Evolutionary conservation across 1,284 basidiomycete genomes (phyloP).

Genomic region (Agaricales sp.): DNA sequence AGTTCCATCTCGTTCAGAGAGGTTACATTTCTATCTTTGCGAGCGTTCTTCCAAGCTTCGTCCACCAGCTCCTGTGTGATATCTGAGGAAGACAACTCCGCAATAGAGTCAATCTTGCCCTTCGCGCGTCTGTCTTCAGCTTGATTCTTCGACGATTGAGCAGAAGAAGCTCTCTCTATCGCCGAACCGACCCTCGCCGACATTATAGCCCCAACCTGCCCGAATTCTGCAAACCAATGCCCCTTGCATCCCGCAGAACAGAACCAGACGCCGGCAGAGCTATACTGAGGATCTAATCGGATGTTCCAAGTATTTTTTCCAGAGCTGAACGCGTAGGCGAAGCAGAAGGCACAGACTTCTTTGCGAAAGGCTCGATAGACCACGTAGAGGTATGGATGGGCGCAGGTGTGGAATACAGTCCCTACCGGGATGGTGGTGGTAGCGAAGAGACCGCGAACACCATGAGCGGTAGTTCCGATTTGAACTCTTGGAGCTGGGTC

Average conservation of each 20-base stretch:
- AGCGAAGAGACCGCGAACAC: constrained; percentile 45
- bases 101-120: constrained; percentile 15
- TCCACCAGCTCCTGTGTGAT: constrained; percentile 22
- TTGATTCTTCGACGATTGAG: too few relatives aligned
- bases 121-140: too few relatives aligned
- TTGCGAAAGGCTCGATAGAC: constrained; percentile 46
- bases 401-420: constrained; percentile 30
- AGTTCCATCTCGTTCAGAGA: constrained; percentile 42
- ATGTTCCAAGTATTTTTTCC: constrained; percentile 32
- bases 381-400: constrained; percentile 35
- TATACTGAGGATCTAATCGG: constrained; percentile 20
- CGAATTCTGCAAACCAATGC: constrained; percentile 27
- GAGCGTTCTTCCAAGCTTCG: constrained; percentile 22
- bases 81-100: neutral
- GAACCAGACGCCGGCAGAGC: constrained; percentile 37
- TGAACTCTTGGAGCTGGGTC: too few relatives aligned
- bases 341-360: constrained; percentile 56
- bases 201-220: constrained; percentile 20
- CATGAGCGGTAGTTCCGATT: constrained; percentile 25
- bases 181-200: constrained; percentile 21
- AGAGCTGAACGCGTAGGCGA: constrained; percentile 43
- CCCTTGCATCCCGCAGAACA: constrained; percentile 38
- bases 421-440: constrained; percentile 26
- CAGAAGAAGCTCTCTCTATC: constrained; percentile 24
- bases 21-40: constrained; percentile 11